Conservation (phyloP, 495 filamentous ascomycete genomes). For the Filosporella fistucella region DNA sequence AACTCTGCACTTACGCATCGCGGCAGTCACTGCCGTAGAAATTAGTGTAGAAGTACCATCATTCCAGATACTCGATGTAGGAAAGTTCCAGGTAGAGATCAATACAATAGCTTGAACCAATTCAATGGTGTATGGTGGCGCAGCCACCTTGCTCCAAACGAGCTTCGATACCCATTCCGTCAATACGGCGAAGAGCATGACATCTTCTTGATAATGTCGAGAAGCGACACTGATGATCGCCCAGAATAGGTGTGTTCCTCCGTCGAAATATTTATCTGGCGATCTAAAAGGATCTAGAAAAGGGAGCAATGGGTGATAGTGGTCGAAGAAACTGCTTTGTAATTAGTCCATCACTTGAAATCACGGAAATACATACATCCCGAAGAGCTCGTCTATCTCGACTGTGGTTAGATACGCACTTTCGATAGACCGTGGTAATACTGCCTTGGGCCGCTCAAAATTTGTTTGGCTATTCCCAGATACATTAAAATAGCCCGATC, state of each 20-base stretch:
- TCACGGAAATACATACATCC: conserved; percentile 30
- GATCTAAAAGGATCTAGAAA: conserved; percentile 65
- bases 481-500: neutral
- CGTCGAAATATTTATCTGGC: conserved; percentile 67
- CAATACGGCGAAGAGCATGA: conserved; percentile 60
- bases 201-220: conserved; percentile 62
- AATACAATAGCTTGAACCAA: conserved; percentile 85
- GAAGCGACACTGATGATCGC: conserved; percentile 76
- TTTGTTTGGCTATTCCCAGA: neutral
- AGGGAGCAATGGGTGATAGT: conserved; percentile 77
- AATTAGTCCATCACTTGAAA: neutral
- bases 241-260: conserved; percentile 80
- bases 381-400: conserved; percentile 66
- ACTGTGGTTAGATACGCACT: conserved; percentile 53
- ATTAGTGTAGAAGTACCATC: conserved; percentile 85
- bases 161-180: conserved; percentile 64
- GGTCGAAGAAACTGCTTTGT: conserved; percentile 53
- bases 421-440: conserved; percentile 26
- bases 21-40: conserved; percentile 83
- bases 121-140: conserved; percentile 77
- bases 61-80: conserved; percentile 70
- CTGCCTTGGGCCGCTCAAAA: no score
- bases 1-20: no score
- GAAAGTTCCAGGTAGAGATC: conserved; percentile 84
- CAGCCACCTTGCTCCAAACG: conserved; percentile 73